Evolutionary conservation across 2,329 filamentous ascomycete species (phyloP).

Genomic region (Exutisphaerella laricina): DNA sequence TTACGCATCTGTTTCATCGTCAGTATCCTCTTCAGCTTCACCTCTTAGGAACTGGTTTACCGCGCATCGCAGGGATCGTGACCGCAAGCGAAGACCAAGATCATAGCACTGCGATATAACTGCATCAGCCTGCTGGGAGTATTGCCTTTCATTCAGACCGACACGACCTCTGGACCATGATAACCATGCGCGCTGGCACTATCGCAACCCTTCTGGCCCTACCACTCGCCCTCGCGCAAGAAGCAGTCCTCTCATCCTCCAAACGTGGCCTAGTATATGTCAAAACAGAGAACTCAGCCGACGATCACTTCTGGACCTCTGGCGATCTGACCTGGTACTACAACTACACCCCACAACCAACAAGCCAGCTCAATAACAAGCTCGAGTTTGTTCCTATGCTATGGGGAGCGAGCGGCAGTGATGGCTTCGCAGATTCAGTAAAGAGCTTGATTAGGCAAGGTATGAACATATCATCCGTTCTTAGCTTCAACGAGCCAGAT

Average conservation of each 20-base stretch:
- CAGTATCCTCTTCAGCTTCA: slow-evolving; percentile 1
- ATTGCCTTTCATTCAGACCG: too few relatives aligned
- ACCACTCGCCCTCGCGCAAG: slow-evolving; percentile 16
- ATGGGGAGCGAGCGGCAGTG: slow-evolving; percentile 58
- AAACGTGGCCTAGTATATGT: slow-evolving; percentile 73
- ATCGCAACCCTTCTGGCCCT: slow-evolving; percentile 9
- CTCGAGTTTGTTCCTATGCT: slow-evolving; percentile 79
- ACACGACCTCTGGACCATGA: background rate
- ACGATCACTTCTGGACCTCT: slow-evolving; percentile 61
- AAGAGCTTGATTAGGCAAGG: slow-evolving; percentile 48
- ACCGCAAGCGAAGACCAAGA: slow-evolving; percentile 1
- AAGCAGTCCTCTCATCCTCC: slow-evolving; percentile 33
- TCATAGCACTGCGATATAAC: slow-evolving; percentile 4
- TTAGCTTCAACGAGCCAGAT: slow-evolving; percentile 80
- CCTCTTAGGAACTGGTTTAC: background rate
- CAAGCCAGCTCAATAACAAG: slow-evolving; percentile 34
- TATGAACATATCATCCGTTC: slow-evolving; percentile 59
- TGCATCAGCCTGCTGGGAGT: background rate
- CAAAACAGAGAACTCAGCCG: slow-evolving; percentile 50
- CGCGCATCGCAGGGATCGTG: background rate
- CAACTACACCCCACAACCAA: slow-evolving; percentile 61
- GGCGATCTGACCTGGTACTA: slow-evolving; percentile 76
- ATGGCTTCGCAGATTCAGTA: slow-evolving; percentile 57
- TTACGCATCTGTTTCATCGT: slow-evolving; percentile 1
- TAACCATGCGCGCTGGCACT: slow-evolving; percentile 10